phyloP scores from a whole-genome alignment of 2,329 filamentous ascomycete species.

The Botryotinia globosa region DNA sequence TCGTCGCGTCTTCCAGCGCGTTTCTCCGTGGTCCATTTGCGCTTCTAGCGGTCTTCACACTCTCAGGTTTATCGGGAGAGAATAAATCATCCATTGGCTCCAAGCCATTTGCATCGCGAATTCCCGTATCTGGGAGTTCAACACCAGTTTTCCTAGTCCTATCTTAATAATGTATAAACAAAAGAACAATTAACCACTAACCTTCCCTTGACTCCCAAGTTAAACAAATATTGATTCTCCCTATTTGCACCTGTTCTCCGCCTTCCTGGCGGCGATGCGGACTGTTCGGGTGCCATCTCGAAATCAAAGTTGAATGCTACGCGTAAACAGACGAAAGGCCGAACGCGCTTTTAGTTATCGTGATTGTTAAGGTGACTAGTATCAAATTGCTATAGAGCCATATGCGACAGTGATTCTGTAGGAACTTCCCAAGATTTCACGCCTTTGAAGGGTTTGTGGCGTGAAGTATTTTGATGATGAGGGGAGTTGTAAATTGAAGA shows the following conservation, averaged over 20 bases:
- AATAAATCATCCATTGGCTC: constrained; percentile 85
- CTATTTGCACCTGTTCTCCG: constrained; percentile 33
- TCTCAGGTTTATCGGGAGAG: constrained; percentile 64
- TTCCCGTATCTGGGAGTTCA: constrained; percentile 70
- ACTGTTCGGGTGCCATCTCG: constrained; percentile 19
- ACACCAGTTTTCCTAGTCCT: constrained; percentile 79
- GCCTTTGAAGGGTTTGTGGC: background rate
- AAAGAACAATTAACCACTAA: constrained; percentile 32
- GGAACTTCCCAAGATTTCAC: background rate
- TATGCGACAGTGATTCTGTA: background rate
- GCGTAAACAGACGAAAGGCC: background rate
- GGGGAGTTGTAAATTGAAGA: background rate
- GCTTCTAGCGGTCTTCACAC: constrained; percentile 18
- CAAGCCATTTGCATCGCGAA: constrained; percentile 88
- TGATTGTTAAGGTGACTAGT: background rate
- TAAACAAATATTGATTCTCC: constrained; percentile 48
- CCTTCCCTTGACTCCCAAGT: constrained; percentile 52
- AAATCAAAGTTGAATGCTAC: constrained; percentile 1
- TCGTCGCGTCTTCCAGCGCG: constrained; percentile 42
- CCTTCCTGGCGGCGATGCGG: constrained; percentile 25
- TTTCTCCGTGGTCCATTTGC: constrained; percentile 23
- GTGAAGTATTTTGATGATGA: constrained; percentile 2
- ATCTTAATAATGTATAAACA: constrained; percentile 20
- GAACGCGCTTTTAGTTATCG: background rate
- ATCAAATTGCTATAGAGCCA: background rate